A percentile compares a stretch with the other conserved stretches of the same genome.
phyloP scores from a whole-genome alignment of 306 rosid species.

The Gastrolobium bilobum region DNA sequence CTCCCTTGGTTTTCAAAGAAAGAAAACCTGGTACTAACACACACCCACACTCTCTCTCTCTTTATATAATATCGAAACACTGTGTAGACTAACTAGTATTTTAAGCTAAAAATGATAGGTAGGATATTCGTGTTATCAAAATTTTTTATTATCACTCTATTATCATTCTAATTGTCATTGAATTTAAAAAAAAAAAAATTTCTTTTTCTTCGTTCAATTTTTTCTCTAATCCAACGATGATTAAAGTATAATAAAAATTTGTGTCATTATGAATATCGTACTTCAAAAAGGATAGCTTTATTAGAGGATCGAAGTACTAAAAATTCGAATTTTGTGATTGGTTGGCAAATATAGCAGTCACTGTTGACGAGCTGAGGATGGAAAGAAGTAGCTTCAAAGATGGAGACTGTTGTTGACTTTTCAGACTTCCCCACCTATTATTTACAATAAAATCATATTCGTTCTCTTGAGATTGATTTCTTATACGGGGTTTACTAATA shows the following conservation, averaged over 20 bases:
- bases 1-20: slow-evolving; percentile 34
- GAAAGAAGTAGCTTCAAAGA: slow-evolving; percentile 34
- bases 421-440: neutral
- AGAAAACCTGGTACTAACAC: neutral
- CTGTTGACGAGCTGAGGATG: slow-evolving; percentile 44
- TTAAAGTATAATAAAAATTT: too few relatives aligned
- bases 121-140: too few relatives aligned
- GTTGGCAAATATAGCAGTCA: slow-evolving; percentile 55
- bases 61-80: slow-evolving; percentile 14
- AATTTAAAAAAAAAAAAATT: too few relatives aligned
- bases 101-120: slow-evolving; percentile 22
- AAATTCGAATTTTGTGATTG: slow-evolving; percentile 48
- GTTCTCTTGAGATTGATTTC: too few relatives aligned
- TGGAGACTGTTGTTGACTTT: slow-evolving; percentile 54
- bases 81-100: neutral
- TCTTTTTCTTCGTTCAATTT: too few relatives aligned
- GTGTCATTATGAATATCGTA: too few relatives aligned
- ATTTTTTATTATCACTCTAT: too few relatives aligned
- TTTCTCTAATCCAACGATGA: too few relatives aligned
- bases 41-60: neutral
- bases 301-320: neutral
- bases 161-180: too few relatives aligned
- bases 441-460: too few relatives aligned
- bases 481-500: too few relatives aligned
- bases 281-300: slow-evolving; percentile 10